Evolutionary conservation across 345 rosid species (phyloP).

Genomic region (Salix exigua): DNA sequence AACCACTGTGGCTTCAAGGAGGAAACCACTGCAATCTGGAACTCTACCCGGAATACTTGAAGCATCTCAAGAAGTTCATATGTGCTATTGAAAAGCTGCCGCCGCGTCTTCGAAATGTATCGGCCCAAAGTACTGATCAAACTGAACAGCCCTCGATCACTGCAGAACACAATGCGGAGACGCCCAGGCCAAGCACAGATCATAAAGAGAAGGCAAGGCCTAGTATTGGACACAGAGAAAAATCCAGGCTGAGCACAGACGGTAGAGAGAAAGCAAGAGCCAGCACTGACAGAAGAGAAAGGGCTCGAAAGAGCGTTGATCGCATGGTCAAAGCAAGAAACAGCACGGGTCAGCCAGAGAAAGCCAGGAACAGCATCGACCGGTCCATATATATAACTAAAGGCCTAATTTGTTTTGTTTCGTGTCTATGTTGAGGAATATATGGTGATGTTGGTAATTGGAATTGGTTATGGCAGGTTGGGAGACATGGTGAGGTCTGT

Average conservation of each 20-base stretch:
- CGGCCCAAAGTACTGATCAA: conserved; percentile 26
- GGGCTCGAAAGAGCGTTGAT: conserved; percentile 54
- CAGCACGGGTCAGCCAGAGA: conserved; percentile 61
- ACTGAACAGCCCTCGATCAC: conserved; percentile 15
- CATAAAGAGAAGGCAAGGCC: conserved; percentile 37
- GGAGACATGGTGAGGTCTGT: conserved; percentile 81
- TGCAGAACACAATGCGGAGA: conserved; percentile 20
- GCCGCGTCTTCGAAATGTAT: conserved; percentile 21
- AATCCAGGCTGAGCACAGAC: conserved; percentile 54
- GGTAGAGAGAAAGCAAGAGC: conserved; percentile 38
- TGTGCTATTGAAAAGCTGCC: conserved; percentile 63
- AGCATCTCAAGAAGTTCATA: conserved; percentile 69
- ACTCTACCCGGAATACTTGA: conserved; percentile 67
- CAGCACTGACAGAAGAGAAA: conserved; percentile 49
- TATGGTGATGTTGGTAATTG: background rate
- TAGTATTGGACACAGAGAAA: conserved; percentile 46
- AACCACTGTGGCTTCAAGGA: conserved; percentile 84
- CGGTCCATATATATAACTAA: conserved; percentile 45
- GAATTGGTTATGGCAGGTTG: conserved; percentile 40
- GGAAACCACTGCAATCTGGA: conserved; percentile 84
- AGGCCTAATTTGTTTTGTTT: background rate
- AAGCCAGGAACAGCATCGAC: conserved; percentile 75
- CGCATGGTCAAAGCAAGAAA: conserved; percentile 46
- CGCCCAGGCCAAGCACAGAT: conserved; percentile 35
- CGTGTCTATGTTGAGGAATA: background rate